Percentiles rank a stretch among this genome's conserved stretches.
These are phyloP conservation scores for Backusella westeae DNA, from an alignment of 192 early-diverging fungal species.

Conservation along the genomic window DNA sequence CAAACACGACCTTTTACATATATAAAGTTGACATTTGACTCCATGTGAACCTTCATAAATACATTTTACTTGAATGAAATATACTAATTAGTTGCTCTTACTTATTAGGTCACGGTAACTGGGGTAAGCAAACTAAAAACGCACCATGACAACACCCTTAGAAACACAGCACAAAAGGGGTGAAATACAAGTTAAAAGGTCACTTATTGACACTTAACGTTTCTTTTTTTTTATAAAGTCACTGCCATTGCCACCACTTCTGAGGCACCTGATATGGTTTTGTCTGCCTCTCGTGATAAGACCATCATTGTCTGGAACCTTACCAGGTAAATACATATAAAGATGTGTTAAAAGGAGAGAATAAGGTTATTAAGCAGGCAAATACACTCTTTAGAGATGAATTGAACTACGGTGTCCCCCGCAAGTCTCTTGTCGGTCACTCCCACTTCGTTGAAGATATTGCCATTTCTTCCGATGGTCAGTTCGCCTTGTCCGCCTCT, in stretches of 20 bases:
- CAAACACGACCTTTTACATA: neutral
- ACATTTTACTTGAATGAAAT: neutral
- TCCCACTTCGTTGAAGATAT: conserved; percentile 99
- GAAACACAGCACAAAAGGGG: neutral
- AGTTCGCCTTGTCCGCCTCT: conserved; percentile 97
- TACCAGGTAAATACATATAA: conserved; percentile 40
- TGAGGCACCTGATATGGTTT: conserved; percentile 94
- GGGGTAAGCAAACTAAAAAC: conserved; percentile 25
- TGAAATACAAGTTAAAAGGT: neutral
- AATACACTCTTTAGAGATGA: conserved; percentile 63
- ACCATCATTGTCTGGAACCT: conserved; percentile 97
- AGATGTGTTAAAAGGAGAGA: neutral
- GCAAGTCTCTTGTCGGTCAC: conserved; percentile 92
- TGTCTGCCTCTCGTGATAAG: conserved; percentile 99
- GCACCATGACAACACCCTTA: too few species aligned
- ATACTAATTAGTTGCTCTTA: neutral
- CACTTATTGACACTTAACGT: neutral
- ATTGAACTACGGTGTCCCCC: conserved; percentile 87
- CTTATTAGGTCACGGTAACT: conserved; percentile 37
- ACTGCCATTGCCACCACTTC: conserved; percentile 97
- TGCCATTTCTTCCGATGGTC: conserved; percentile 97
- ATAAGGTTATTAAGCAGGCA: neutral
- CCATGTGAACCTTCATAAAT: neutral
- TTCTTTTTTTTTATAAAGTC: conserved; percentile 43
- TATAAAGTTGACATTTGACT: neutral